Conservation (phyloP, 1,284 basidiomycete genomes). For the Trichosporon ovoides region DNA sequence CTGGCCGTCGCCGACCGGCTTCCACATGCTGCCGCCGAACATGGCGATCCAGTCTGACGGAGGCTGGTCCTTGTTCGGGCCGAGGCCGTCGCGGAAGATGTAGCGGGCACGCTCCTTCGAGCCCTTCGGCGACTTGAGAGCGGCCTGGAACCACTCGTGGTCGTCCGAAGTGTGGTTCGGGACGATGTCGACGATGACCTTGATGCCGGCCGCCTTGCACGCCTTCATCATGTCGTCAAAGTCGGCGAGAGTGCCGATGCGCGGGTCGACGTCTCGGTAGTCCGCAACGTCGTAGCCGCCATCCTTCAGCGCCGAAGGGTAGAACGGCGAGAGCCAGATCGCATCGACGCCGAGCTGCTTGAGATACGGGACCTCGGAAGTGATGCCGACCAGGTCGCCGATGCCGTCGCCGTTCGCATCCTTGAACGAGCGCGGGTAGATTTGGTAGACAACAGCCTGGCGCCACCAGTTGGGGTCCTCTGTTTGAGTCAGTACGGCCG, state of each 20-base stretch:
- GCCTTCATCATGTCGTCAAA: constrained; percentile 59
- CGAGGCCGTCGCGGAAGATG: constrained; percentile 60
- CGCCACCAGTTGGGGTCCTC: constrained; percentile 58
- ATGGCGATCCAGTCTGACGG: constrained; percentile 69
- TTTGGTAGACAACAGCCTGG: constrained; percentile 62
- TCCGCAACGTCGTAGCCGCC: constrained; percentile 72
- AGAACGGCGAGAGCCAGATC: constrained; percentile 70
- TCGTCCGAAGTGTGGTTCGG: constrained; percentile 75
- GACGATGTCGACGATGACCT: constrained; percentile 72
- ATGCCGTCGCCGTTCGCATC: constrained; percentile 70
- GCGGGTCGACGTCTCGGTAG: constrained; percentile 65
- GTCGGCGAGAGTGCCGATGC: constrained; percentile 67
- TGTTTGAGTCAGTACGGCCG: not conserved
- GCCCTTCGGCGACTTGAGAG: constrained; percentile 56
- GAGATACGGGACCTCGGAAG: constrained; percentile 63
- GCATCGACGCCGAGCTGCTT: constrained; percentile 65
- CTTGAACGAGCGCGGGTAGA: constrained; percentile 65
- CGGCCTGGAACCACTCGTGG: constrained; percentile 70
- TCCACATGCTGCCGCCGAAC: constrained; percentile 71
- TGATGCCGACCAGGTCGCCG: constrained; percentile 68
- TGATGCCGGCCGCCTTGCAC: constrained; percentile 63
- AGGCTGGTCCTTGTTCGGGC: constrained; percentile 53
- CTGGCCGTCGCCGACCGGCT: constrained; percentile 61
- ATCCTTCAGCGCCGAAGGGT: constrained; percentile 62
- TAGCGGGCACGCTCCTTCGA: constrained; percentile 59